Conservation (phyloP, 805 yeast genomes). For the Saccharomycopsis sp. region DNA sequence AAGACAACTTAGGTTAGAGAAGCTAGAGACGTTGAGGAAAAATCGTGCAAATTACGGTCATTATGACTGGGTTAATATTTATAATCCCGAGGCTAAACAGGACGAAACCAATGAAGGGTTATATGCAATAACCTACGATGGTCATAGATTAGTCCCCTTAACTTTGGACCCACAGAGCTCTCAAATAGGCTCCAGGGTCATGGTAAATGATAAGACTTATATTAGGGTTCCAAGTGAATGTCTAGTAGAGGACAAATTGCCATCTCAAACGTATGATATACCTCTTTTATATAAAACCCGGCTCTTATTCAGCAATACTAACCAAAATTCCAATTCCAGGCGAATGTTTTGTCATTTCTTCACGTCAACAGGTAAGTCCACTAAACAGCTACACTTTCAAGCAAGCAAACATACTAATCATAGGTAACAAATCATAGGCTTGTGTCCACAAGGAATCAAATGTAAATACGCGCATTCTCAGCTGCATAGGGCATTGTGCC, state of each 20-base stretch:
- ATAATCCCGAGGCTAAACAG: conserved; percentile 26
- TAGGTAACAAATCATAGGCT: conserved; percentile 31
- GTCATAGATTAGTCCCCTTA: conserved; percentile 37
- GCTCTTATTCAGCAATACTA: not conserved
- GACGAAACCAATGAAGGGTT: conserved; percentile 19
- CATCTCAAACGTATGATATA: not conserved
- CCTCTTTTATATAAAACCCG: not conserved
- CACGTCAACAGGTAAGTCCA: conserved; percentile 20
- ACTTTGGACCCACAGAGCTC: conserved; percentile 22
- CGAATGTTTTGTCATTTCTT: conserved; percentile 12
- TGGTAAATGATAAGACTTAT: conserved; percentile 32
- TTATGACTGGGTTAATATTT: conserved; percentile 40
- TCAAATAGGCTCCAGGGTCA: conserved; percentile 21
- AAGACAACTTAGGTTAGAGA: conserved; percentile 17
- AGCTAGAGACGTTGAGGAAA: conserved; percentile 24
- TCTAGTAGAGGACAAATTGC: conserved; percentile 21
- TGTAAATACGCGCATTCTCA: conserved; percentile 53
- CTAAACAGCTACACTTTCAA: no score
- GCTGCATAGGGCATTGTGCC: conserved; percentile 49
- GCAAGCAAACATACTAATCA: not conserved
- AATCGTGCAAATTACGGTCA: conserved; percentile 35
- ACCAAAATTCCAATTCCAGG: conserved; percentile 9
- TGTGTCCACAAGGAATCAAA: conserved; percentile 43
- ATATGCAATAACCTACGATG: conserved; percentile 38
- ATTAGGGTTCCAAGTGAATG: conserved; percentile 27